Conservation (phyloP, 2,329 filamentous ascomycete species). For the Beauveria brongniartii region DNA sequence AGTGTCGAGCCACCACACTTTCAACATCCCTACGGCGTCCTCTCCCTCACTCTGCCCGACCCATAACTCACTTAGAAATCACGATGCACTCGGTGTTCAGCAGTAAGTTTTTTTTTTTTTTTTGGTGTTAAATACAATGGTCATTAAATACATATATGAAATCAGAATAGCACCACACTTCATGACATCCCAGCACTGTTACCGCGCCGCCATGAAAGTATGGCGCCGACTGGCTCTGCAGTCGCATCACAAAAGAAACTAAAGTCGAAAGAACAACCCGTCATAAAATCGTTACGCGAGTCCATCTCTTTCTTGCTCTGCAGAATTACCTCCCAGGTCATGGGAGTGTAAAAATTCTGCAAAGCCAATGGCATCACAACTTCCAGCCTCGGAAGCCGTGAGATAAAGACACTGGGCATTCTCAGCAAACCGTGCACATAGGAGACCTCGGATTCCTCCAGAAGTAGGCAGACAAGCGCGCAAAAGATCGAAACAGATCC, state of each 20-base stretch:
- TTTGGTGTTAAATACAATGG: neutral
- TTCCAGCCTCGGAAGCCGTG: conserved; percentile 8
- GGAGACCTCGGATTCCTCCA: conserved; percentile 11
- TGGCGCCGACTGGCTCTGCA: neutral
- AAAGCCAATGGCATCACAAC: neutral
- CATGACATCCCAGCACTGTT: conserved; percentile 8
- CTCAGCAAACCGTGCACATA: conserved; percentile 10
- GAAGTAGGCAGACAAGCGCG: neutral
- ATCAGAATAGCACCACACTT: neutral
- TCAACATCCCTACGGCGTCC: no score
- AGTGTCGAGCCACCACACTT: no score
- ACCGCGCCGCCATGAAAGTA: conserved; percentile 3
- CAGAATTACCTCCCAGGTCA: neutral
- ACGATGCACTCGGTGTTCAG: no score
- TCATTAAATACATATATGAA: conserved; percentile 1
- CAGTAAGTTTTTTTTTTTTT: no score
- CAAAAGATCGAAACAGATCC: neutral
- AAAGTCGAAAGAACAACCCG: neutral
- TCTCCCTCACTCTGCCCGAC: no score
- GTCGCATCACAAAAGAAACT: neutral
- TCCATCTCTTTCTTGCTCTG: neutral
- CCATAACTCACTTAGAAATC: no score
- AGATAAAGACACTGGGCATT: conserved; percentile 8
- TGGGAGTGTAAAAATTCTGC: neutral
- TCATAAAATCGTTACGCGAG: neutral